Evolutionary conservation across 805 yeast species (phyloP).

Genomic region (Metschnikowia noctiluminum): DNA sequence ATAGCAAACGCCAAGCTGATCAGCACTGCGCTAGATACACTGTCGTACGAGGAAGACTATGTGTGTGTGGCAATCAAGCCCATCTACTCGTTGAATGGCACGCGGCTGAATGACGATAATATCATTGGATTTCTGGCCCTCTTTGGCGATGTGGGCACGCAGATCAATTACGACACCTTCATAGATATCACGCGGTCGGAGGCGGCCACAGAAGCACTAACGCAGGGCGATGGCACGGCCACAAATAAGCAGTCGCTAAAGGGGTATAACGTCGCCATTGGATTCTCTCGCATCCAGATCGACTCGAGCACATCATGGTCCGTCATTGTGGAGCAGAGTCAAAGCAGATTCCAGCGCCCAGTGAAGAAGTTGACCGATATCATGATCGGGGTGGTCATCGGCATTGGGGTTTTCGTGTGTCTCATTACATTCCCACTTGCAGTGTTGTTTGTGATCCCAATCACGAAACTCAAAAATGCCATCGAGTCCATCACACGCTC

Average conservation of each 20-base stretch:
- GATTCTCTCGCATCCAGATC: conserved; percentile 28
- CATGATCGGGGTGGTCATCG: conserved; percentile 74
- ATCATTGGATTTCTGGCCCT: conserved; percentile 47
- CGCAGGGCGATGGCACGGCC: conserved; percentile 26
- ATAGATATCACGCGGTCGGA: conserved; percentile 24
- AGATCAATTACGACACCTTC: conserved; percentile 25
- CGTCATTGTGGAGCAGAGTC: conserved; percentile 66
- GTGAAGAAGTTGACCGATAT: conserved; percentile 59
- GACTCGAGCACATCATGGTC: conserved; percentile 54
- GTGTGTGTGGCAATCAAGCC: conserved; percentile 31
- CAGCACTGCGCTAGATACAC: conserved; percentile 22
- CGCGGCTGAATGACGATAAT: conserved; percentile 27
- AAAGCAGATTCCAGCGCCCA: conserved; percentile 59
- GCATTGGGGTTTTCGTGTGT: conserved; percentile 71
- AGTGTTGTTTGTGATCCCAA: conserved; percentile 81
- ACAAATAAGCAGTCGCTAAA: conserved; percentile 21
- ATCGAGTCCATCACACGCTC: conserved; percentile 65
- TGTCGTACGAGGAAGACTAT: conserved; percentile 24
- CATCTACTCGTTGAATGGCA: conserved; percentile 28
- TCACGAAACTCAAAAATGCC: conserved; percentile 72
- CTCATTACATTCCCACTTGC: conserved; percentile 79
- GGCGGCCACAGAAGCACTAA: conserved; percentile 29
- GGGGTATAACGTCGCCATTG: conserved; percentile 32
- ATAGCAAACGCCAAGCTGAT: conserved; percentile 34
- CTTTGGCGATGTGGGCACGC: conserved; percentile 23